Percentiles rank a stretch among this genome's conserved stretches.
Evolutionary conservation across 1,139 yeast genomes (phyloP).

Genomic region (Hyphopichia pseudoburtonii): DNA sequence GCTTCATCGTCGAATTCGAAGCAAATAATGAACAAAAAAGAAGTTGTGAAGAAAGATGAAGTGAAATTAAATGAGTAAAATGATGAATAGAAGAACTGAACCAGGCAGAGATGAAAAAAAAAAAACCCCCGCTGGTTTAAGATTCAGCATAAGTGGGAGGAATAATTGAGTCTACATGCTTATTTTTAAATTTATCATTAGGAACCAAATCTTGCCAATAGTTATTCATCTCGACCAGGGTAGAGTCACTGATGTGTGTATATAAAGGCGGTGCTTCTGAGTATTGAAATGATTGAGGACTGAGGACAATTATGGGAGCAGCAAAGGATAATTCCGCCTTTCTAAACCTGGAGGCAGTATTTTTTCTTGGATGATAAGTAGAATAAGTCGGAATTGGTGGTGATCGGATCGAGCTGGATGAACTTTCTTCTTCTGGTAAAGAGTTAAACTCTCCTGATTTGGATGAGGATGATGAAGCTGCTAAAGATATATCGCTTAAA

Average conservation of each 20-base stretch:
- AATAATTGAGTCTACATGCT: background rate
- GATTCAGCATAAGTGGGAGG: slow-evolving; percentile 8
- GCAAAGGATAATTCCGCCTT: slow-evolving; percentile 16
- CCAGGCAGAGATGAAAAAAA: background rate
- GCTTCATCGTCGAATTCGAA: too few relatives aligned
- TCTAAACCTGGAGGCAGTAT: slow-evolving; percentile 9
- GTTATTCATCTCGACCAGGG: background rate
- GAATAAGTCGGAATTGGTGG: slow-evolving; percentile 10
- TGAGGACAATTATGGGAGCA: slow-evolving; percentile 13
- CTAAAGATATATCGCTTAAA: too few relatives aligned
- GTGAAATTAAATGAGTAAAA: too few relatives aligned
- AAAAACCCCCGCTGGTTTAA: background rate
- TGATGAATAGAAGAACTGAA: too few relatives aligned
- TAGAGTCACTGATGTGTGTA: slow-evolving; percentile 3
- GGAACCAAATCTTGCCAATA: background rate
- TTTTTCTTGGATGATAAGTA: slow-evolving; percentile 10
- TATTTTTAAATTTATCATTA: background rate
- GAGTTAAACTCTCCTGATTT: too few relatives aligned
- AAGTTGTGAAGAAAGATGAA: too few relatives aligned
- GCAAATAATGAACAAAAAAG: too few relatives aligned
- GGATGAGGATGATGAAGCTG: too few relatives aligned
- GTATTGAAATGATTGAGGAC: slow-evolving; percentile 11
- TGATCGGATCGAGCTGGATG: slow-evolving; percentile 1
- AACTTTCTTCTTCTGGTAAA: background rate
- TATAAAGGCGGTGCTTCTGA: slow-evolving; percentile 13